phyloP scores from a whole-genome alignment of 257 asterid species.

The Solanum corneliomulleri region DNA sequence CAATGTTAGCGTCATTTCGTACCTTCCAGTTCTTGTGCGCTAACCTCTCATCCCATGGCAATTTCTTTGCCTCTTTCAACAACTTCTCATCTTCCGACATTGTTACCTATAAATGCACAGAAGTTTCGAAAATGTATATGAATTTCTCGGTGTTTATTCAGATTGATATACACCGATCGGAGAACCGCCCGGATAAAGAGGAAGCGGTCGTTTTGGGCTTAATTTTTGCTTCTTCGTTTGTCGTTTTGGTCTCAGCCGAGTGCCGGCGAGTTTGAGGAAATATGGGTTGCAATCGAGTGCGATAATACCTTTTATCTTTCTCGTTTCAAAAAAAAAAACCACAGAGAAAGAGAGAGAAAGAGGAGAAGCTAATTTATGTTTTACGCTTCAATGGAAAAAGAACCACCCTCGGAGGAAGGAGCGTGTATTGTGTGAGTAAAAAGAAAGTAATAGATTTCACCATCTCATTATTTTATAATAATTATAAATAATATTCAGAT shows the following conservation, averaged over 20 bases:
- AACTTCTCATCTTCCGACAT: slow-evolving; percentile 99
- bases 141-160: background rate
- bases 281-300: slow-evolving; percentile 1
- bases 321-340: slow-evolving; percentile 6
- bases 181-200: background rate
- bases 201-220: slow-evolving; percentile 3
- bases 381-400: slow-evolving; percentile 8
- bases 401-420: background rate
- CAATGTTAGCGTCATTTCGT: slow-evolving; percentile 92
- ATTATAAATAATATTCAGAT: too few species aligned
- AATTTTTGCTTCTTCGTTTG: background rate
- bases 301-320: slow-evolving; percentile 9
- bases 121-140: background rate
- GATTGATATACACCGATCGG: background rate
- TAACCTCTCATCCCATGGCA: slow-evolving; percentile 95
- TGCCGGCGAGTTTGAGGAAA: slow-evolving; percentile 22
- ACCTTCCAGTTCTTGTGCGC: slow-evolving; percentile 98
- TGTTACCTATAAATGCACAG: slow-evolving; percentile 2
- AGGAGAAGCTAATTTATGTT: slow-evolving; percentile 16
- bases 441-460: too few species aligned
- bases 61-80: slow-evolving; percentile 97
- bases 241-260: slow-evolving; percentile 9
- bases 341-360: background rate
- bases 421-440: background rate
- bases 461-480: too few species aligned